Evolutionary conservation across 2,329 filamentous ascomycete genomes (phyloP).

Genomic region (Colletotrichum sp.): DNA sequence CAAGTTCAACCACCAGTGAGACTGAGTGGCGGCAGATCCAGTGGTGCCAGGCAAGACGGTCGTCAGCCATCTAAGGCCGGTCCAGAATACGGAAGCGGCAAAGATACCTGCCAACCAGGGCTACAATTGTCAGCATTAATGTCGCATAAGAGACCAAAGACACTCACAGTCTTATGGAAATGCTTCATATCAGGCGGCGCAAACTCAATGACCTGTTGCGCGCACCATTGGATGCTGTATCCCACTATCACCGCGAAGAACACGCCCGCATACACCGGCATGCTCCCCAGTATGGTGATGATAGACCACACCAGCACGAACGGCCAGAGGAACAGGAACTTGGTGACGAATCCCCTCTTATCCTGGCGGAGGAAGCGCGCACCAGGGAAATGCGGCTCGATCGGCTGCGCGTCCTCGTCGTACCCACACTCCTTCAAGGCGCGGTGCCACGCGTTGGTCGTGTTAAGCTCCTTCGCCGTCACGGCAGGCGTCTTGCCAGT

Average conservation of each 20-base stretch:
- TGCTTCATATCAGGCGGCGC: slow-evolving; percentile 87
- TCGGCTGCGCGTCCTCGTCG: slow-evolving; percentile 76
- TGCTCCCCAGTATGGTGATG: slow-evolving; percentile 73
- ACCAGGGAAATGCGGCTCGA: slow-evolving; percentile 72
- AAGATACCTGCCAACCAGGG: slow-evolving; percentile 96
- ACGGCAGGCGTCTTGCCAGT: slow-evolving; percentile 89
- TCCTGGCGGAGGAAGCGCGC: slow-evolving; percentile 78
- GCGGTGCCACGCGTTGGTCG: slow-evolving; percentile 78
- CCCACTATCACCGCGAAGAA: slow-evolving; percentile 71
- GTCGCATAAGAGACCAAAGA: slow-evolving; percentile 1
- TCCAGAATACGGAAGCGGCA: slow-evolving; percentile 82
- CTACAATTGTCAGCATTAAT: slow-evolving; percentile 45
- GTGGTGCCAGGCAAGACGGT: slow-evolving; percentile 65
- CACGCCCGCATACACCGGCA: slow-evolving; percentile 78
- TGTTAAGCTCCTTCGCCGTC: slow-evolving; percentile 91
- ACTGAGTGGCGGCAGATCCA: slow-evolving; percentile 61
- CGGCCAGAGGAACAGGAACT: slow-evolving; percentile 90
- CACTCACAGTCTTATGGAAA: slow-evolving; percentile 83
- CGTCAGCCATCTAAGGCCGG: slow-evolving; percentile 77
- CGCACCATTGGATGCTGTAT: slow-evolving; percentile 77
- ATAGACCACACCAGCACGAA: slow-evolving; percentile 76
- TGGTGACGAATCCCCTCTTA: slow-evolving; percentile 76
- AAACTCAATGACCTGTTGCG: slow-evolving; percentile 79
- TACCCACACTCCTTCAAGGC: slow-evolving; percentile 87
- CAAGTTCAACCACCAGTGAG: slow-evolving; percentile 79